Evolutionary conservation across 192 early-diverging fungal species (phyloP).

Genomic region (Phlyctochytrium bullatum): DNA sequence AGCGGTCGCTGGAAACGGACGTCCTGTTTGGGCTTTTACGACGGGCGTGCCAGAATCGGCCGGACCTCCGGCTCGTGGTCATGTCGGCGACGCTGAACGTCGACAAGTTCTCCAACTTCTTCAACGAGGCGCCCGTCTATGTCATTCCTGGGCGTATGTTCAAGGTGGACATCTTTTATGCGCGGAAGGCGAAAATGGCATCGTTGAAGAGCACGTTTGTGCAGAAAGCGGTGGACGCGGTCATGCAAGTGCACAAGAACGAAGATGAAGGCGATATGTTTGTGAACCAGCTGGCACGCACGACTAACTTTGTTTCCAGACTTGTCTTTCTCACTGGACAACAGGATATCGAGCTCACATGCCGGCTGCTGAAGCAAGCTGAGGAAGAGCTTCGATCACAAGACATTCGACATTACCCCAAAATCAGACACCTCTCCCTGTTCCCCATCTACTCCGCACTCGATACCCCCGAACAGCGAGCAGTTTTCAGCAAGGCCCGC

Average conservation of each 20-base stretch:
- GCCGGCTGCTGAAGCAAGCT: constrained; percentile 52
- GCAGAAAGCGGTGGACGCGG: constrained; percentile 48
- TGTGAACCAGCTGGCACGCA: neutral
- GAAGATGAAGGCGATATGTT: constrained; percentile 43
- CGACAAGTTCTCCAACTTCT: constrained; percentile 79
- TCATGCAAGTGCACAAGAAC: constrained; percentile 56
- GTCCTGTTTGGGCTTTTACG: constrained; percentile 52
- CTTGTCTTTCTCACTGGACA: constrained; percentile 62
- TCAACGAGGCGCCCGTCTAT: constrained; percentile 76
- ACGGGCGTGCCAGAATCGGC: constrained; percentile 15
- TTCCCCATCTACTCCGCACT: constrained; percentile 72
- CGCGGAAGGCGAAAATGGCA: constrained; percentile 48
- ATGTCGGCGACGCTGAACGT: constrained; percentile 82
- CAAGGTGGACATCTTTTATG: constrained; percentile 50
- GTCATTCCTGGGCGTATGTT: constrained; percentile 65
- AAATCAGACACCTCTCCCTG: constrained; percentile 42
- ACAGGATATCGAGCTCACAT: constrained; percentile 59
- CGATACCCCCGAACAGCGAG: constrained; percentile 66
- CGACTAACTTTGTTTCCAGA: neutral
- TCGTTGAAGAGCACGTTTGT: constrained; percentile 35
- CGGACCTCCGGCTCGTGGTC: constrained; percentile 55
- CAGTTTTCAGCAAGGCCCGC: constrained; percentile 43
- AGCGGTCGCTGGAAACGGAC: constrained; percentile 58
- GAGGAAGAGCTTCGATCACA: constrained; percentile 44
- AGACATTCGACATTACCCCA: constrained; percentile 46